phyloP scores from a whole-genome alignment of 305 asterid genomes.

The Galium porrigens region DNA sequence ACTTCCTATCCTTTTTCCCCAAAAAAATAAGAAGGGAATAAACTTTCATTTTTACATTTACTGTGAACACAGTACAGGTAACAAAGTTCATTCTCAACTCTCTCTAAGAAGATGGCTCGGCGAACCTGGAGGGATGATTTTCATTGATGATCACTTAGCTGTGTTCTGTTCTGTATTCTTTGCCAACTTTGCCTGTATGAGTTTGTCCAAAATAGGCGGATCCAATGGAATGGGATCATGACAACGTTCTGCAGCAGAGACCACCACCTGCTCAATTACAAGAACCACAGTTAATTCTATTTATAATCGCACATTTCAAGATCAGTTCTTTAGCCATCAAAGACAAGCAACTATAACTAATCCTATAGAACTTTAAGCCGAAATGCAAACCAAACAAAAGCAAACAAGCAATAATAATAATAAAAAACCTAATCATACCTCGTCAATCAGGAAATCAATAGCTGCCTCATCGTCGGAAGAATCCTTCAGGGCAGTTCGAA shows the following conservation, averaged over 20 bases:
- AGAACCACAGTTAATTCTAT: background rate
- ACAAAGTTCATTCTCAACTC: background rate
- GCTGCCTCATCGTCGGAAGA: constrained; percentile 81
- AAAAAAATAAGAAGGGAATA: too few relatives aligned
- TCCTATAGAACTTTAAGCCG: too few relatives aligned
- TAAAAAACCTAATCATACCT: constrained; percentile 31
- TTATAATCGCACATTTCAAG: background rate
- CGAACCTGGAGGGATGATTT: background rate
- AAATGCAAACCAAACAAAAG: too few relatives aligned
- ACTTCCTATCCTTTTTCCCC: background rate
- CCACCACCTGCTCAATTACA: constrained; percentile 49
- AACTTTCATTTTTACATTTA: too few relatives aligned
- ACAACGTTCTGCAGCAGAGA: constrained; percentile 74
- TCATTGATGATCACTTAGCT: background rate
- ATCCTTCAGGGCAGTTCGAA: constrained; percentile 55
- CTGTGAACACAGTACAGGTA: background rate
- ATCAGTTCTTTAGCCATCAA: background rate
- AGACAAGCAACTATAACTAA: background rate
- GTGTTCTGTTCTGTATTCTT: constrained; percentile 32
- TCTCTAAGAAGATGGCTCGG: background rate
- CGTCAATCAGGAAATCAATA: constrained; percentile 83
- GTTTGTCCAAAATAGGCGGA: constrained; percentile 68
- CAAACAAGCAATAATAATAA: too few relatives aligned
- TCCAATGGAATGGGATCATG: constrained; percentile 66
- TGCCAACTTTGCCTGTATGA: constrained; percentile 62